Percentiles rank a stretch among this genome's conserved stretches.
These are phyloP conservation scores for Moesziomyces sp. DNA, from an alignment of 1,284 basidiomycete genomes.

Conservation along the genomic window DNA sequence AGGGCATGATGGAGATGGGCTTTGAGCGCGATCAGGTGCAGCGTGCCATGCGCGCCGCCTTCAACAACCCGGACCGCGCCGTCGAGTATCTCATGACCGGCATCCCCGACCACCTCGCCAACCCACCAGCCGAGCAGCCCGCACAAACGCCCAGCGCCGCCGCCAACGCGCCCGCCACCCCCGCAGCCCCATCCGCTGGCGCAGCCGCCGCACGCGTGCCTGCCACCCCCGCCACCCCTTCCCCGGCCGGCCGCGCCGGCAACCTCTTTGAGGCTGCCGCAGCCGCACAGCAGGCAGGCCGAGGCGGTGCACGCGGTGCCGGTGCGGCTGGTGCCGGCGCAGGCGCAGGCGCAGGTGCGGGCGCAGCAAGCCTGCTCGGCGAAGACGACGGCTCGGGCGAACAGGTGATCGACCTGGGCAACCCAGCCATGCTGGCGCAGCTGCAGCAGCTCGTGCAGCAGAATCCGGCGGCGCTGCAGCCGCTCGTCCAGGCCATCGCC, in stretches of 20 bases:
- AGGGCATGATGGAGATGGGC: constrained; percentile 82
- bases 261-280: constrained; percentile 69
- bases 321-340: constrained; percentile 38
- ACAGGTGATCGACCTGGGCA: constrained; percentile 63
- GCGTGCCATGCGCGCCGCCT: constrained; percentile 89
- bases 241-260: constrained; percentile 54
- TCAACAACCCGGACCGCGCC: constrained; percentile 97
- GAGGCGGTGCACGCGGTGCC: constrained; percentile 21
- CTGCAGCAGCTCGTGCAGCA: constrained; percentile 62
- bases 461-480: constrained; percentile 65
- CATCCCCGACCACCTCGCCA: constrained; percentile 60
- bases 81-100: constrained; percentile 94
- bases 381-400: constrained; percentile 61
- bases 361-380: constrained; percentile 43
- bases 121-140: constrained; percentile 67
- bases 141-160: constrained; percentile 75
- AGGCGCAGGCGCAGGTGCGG: constrained; percentile 25
- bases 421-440: constrained; percentile 64
- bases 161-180: constrained; percentile 72
- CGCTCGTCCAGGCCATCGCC: constrained; percentile 64
- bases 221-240: constrained; percentile 45
- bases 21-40: constrained; percentile 86
- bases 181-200: constrained; percentile 70
- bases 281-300: constrained; percentile 53
- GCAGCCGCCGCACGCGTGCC: constrained; percentile 65